Conservation (phyloP, 495 filamentous ascomycete genomes). For the Darksidea phi region DNA sequence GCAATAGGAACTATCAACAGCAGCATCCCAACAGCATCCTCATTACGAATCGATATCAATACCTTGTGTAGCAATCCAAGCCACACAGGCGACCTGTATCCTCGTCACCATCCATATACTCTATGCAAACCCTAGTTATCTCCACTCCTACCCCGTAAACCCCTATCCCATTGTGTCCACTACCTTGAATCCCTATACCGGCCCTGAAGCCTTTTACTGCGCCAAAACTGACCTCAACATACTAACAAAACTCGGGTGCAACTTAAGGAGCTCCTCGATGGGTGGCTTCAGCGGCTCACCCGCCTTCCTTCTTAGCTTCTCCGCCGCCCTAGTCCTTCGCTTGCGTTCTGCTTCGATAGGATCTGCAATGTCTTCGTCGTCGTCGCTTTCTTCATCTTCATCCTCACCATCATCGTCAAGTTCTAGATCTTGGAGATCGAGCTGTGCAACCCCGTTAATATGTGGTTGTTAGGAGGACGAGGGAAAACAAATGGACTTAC, state of each 20-base stretch:
- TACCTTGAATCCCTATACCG: no score
- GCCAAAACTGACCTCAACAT: constrained; percentile 88
- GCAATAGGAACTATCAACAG: no score
- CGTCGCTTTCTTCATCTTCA: constrained; percentile 54
- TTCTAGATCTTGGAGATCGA: constrained; percentile 76
- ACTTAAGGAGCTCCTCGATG: constrained; percentile 71
- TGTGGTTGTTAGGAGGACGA: neutral
- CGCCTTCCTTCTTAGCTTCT: constrained; percentile 74
- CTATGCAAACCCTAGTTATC: no score
- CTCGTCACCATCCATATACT: no score
- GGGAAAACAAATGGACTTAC: constrained; percentile 46
- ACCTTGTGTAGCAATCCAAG: no score
- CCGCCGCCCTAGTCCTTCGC: constrained; percentile 68
- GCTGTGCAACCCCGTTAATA: constrained; percentile 42
- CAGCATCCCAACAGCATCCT: no score
- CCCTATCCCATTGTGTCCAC: no score
- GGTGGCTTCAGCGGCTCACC: constrained; percentile 87
- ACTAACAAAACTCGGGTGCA: constrained; percentile 73
- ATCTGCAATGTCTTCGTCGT: constrained; percentile 75
- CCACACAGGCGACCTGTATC: no score
- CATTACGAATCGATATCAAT: no score
- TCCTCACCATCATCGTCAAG: constrained; percentile 59
- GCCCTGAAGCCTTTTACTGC: constrained; percentile 48
- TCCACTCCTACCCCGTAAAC: no score
- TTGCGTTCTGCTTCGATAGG: constrained; percentile 83